phyloP scores from a whole-genome alignment of 257 asterid genomes.

The Lycium ferocissimum region DNA sequence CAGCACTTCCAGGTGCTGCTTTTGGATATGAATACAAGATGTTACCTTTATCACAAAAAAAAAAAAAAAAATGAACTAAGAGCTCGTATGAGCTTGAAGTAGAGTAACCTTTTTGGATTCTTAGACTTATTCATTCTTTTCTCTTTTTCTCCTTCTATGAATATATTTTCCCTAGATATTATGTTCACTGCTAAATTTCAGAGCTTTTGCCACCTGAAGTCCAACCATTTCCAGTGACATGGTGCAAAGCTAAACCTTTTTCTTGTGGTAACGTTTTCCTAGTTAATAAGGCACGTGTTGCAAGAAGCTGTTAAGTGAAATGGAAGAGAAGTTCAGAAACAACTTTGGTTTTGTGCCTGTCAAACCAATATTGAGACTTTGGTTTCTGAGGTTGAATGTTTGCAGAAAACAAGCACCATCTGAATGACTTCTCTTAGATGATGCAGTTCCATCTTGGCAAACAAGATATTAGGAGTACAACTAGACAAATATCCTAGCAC shows the following conservation, averaged over 20 bases:
- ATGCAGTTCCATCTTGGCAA: background rate
- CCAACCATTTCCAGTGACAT: background rate
- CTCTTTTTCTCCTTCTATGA: background rate
- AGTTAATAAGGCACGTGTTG: background rate
- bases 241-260: background rate
- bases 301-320: background rate
- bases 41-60: too few species aligned
- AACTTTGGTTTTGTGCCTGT: background rate
- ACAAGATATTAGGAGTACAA: background rate
- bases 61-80: background rate
- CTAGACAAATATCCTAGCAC: constrained; percentile 4
- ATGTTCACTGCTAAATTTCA: background rate
- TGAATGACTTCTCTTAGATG: background rate
- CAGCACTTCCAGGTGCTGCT: too few species aligned
- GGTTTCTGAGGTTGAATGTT: constrained; percentile 10
- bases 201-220: background rate
- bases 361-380: background rate
- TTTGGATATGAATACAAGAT: too few species aligned
- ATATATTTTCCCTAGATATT: background rate
- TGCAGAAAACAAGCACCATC: constrained; percentile 7
- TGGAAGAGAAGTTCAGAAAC: background rate
- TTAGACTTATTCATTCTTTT: background rate
- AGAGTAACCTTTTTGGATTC: background rate
- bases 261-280: background rate
- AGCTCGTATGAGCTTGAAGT: background rate